These are phyloP conservation scores for Chaetomium sp. DNA, from an alignment of 2,329 filamentous ascomycete species.

Conservation along the genomic window DNA sequence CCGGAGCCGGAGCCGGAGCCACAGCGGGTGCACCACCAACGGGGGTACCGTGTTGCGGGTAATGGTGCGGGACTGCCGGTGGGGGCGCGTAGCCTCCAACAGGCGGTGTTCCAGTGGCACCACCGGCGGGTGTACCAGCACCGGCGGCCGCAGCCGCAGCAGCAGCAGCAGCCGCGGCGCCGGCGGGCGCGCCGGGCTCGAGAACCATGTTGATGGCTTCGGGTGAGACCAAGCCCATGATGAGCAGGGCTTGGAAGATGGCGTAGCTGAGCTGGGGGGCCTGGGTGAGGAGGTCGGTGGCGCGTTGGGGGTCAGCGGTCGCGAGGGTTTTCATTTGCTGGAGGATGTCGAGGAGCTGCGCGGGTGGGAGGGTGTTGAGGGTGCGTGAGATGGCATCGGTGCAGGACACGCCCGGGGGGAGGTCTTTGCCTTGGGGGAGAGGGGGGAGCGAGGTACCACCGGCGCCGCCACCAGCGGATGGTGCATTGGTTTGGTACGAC, in stretches of 20 bases:
- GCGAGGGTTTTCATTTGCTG: constrained; percentile 90
- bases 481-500: not conserved
- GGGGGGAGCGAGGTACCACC: constrained; percentile 54
- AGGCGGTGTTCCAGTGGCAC: constrained; percentile 43
- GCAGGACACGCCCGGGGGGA: constrained; percentile 74
- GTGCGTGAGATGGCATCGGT: constrained; percentile 90
- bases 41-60: constrained; percentile 7
- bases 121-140: constrained; percentile 26
- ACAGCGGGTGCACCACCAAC: constrained; percentile 21
- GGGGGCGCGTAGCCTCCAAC: constrained; percentile 42
- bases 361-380: constrained; percentile 75
- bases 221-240: constrained; percentile 88
- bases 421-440: constrained; percentile 76
- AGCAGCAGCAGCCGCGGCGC: constrained; percentile 29
- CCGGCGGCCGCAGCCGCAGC: constrained; percentile 27
- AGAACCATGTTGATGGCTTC: constrained; percentile 76
- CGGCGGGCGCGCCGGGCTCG: constrained; percentile 45
- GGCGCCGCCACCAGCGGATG: constrained; percentile 25
- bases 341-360: constrained; percentile 88
- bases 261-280: constrained; percentile 91
- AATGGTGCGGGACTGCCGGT: constrained; percentile 15
- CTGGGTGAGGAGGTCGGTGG: constrained; percentile 77
- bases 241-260: constrained; percentile 85
- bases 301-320: constrained; percentile 72
- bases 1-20: constrained; percentile 23